Conservation (phyloP, 352 stramenopile species). For the Phytophthora pistaciae region DNA sequence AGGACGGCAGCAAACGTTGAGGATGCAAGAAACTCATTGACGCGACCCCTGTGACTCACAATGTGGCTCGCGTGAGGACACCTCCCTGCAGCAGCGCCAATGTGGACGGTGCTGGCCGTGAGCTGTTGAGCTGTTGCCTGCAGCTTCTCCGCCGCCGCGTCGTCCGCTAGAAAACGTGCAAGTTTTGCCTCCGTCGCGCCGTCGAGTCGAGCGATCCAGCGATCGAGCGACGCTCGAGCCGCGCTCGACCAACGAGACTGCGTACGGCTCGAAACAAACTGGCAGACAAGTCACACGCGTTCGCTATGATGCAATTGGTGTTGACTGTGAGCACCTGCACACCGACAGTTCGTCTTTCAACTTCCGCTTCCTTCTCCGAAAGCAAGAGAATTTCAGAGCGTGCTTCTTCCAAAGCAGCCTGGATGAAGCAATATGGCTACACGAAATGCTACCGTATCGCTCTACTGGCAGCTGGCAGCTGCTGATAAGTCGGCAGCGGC, state of each 20-base stretch:
- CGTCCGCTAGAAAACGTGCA: constrained; percentile 22
- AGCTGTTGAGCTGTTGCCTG: constrained; percentile 6
- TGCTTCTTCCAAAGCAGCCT: constrained; percentile 19
- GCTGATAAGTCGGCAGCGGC: not conserved
- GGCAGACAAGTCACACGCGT: constrained; percentile 14
- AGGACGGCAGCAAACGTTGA: constrained; percentile 1
- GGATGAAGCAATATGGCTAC: constrained; percentile 20
- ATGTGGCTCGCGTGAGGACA: too few species aligned
- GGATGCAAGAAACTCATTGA: constrained; percentile 6
- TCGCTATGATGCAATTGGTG: not conserved
- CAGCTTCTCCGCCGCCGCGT: constrained; percentile 5
- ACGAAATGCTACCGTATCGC: constrained; percentile 1
- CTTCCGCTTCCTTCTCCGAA: constrained; percentile 9
- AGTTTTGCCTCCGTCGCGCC: constrained; percentile 24
- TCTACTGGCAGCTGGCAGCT: not conserved
- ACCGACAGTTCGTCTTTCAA: constrained; percentile 15
- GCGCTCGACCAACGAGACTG: constrained; percentile 24
- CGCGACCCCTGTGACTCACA: constrained; percentile 8
- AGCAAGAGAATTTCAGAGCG: constrained; percentile 8
- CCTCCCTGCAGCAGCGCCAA: not conserved
- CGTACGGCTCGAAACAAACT: constrained; percentile 3
- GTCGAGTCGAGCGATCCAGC: constrained; percentile 11
- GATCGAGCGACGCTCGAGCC: constrained; percentile 17
- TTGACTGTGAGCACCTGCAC: not conserved
- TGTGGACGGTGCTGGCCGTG: not conserved